A percentile compares a stretch with the other conserved stretches of the same genome.
Evolutionary conservation across 1,284 basidiomycete species (phyloP).

Genomic region (Moesziomyces parantarcticus): DNA sequence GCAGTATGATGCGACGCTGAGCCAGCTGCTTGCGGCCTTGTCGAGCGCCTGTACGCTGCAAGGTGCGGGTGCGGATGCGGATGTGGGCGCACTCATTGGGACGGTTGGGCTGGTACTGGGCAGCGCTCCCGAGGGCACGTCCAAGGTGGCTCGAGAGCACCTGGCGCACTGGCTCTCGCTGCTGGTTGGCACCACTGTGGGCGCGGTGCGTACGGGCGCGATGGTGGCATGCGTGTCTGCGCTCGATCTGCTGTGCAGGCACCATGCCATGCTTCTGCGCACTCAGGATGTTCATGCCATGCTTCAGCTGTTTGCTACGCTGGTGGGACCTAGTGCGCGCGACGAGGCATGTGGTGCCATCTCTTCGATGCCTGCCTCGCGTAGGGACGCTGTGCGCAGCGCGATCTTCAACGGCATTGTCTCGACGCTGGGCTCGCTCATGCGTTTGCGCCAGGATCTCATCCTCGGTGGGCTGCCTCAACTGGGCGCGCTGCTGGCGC

Average conservation of each 20-base stretch:
- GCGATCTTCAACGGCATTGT: constrained; percentile 34
- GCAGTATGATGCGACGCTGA: constrained; percentile 13
- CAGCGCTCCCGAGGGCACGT: constrained; percentile 40
- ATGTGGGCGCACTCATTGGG: constrained; percentile 17
- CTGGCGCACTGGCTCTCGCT: constrained; percentile 35
- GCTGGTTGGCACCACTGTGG: constrained; percentile 2
- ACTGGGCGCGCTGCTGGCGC: constrained; percentile 30
- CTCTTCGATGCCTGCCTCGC: background rate
- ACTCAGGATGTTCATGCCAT: constrained; percentile 26
- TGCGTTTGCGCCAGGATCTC: constrained; percentile 54
- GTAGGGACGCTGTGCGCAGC: constrained; percentile 1
- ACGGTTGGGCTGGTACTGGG: constrained; percentile 35
- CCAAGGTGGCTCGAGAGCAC: constrained; percentile 27
- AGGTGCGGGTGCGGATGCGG: constrained; percentile 6
- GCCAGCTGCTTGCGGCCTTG: constrained; percentile 6
- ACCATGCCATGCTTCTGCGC: constrained; percentile 41
- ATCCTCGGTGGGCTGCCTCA: constrained; percentile 41
- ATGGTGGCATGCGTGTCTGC: constrained; percentile 12
- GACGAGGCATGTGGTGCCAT: constrained; percentile 8
- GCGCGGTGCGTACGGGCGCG: constrained; percentile 1
- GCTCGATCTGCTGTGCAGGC: constrained; percentile 31
- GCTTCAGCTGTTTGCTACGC: constrained; percentile 22
- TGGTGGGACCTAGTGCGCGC: constrained; percentile 26
- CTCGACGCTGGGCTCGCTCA: constrained; percentile 28
- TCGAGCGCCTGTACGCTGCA: constrained; percentile 1